Conservation (phyloP, 1,284 basidiomycete species). For the Earliella scabrosa region DNA sequence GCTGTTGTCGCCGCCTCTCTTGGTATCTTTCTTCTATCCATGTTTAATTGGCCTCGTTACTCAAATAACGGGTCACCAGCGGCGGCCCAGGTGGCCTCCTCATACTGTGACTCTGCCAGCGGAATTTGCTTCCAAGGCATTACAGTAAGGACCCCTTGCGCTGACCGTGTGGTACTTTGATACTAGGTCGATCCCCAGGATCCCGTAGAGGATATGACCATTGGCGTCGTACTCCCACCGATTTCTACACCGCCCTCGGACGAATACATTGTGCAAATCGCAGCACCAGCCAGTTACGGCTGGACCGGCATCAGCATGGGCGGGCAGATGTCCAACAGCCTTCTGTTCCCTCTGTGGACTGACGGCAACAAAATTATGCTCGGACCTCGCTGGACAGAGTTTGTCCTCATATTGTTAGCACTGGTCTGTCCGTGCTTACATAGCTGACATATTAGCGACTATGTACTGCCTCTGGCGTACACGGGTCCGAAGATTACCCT, state of each 20-base stretch:
- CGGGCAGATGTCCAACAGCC: constrained; percentile 33
- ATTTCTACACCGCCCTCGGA: constrained; percentile 29
- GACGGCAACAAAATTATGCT: constrained; percentile 29
- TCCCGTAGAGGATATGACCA: constrained; percentile 29
- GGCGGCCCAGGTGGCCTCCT: constrained; percentile 27
- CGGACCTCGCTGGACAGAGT: constrained; percentile 35
- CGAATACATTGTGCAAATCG: constrained; percentile 34
- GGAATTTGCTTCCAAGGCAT: constrained; percentile 34
- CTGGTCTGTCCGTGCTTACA: not conserved
- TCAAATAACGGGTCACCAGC: constrained; percentile 6
- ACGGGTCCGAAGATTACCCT: constrained; percentile 32
- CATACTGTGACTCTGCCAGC: constrained; percentile 32
- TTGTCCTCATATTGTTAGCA: not conserved
- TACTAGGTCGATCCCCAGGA: constrained; percentile 23
- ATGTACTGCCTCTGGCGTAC: constrained; percentile 30
- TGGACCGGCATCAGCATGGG: constrained; percentile 35
- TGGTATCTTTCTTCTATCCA: constrained; percentile 8
- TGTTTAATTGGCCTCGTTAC: not conserved
- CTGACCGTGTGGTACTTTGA: not conserved
- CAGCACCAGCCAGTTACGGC: constrained; percentile 32
- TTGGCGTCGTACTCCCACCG: constrained; percentile 34
- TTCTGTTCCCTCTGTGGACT: constrained; percentile 35
- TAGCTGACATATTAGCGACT: constrained; percentile 20
- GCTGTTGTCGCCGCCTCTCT: constrained; percentile 7
- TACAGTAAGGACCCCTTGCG: constrained; percentile 18